These are phyloP conservation scores for Colletotrichum sp. DNA, from an alignment of 2,329 filamentous ascomycete genomes.

Conservation along the genomic window DNA sequence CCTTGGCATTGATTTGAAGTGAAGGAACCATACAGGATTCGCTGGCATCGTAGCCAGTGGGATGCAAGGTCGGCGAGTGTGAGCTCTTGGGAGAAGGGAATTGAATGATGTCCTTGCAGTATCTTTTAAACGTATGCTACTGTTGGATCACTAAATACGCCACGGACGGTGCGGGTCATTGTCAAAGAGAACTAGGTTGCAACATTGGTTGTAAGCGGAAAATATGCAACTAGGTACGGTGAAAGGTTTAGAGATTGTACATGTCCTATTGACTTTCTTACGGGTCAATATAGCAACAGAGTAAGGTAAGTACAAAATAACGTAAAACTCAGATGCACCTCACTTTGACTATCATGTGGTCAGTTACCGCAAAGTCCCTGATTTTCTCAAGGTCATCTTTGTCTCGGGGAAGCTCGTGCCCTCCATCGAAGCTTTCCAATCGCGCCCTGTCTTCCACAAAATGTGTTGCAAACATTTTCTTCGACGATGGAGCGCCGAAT, in stretches of 20 bases:
- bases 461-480: background rate
- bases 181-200: background rate
- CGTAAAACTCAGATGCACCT: background rate
- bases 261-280: background rate
- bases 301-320: background rate
- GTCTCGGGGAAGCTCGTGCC: background rate
- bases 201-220: background rate
- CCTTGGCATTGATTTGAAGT: background rate
- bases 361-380: background rate
- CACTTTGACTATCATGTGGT: background rate
- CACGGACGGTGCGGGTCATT: background rate
- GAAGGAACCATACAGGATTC: background rate
- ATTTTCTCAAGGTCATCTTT: background rate
- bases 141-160: background rate
- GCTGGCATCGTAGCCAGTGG: fast-evolving
- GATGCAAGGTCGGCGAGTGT: fast-evolving
- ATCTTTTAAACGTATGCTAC: background rate
- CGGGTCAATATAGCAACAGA: background rate
- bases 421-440: background rate
- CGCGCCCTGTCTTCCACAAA: background rate
- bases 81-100: background rate
- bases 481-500: background rate
- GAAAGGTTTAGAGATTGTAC: background rate
- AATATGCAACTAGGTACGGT: background rate
- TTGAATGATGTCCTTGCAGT: background rate